These are phyloP conservation scores for Tylopilus balloui DNA, from an alignment of 768 basidiomycete species.

Conservation along the genomic window DNA sequence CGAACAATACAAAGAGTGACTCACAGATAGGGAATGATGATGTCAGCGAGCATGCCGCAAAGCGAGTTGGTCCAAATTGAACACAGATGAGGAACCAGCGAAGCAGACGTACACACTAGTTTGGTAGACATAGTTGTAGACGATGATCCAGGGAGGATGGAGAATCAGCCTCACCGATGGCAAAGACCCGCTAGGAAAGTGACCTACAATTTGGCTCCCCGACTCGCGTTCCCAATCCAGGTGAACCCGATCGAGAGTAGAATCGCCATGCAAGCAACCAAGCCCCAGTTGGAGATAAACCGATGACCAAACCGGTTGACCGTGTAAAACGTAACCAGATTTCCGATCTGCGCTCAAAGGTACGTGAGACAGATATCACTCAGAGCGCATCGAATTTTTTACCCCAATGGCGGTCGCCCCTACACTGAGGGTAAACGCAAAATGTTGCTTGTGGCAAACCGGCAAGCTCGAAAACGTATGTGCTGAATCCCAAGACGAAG, in stretches of 20 bases:
- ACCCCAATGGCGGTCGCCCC: conserved; percentile 29
- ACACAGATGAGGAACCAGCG: background rate
- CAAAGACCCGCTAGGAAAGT: no score
- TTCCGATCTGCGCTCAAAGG: conserved; percentile 17
- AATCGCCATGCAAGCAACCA: conserved; percentile 19
- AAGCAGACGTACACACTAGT: conserved; percentile 19
- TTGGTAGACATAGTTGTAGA: conserved; percentile 31
- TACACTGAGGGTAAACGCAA: conserved; percentile 32
- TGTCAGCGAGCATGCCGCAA: conserved; percentile 24
- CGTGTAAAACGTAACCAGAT: conserved; percentile 24
- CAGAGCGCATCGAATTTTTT: background rate
- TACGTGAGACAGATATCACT: background rate
- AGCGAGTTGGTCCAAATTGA: conserved; percentile 21
- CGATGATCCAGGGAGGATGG: conserved; percentile 17
- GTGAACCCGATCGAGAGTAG: conserved; percentile 26
- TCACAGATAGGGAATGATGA: conserved; percentile 28
- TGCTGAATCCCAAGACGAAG: conserved; percentile 16
- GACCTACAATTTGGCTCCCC: conserved; percentile 19
- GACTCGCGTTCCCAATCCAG: conserved; percentile 16
- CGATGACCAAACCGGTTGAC: conserved; percentile 25
- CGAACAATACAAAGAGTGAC: background rate
- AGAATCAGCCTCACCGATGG: background rate
- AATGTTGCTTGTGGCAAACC: conserved; percentile 23
- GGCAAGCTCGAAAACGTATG: conserved; percentile 36
- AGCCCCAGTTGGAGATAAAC: conserved; percentile 28